Evolutionary conservation across 108 stramenopile genomes (phyloP).

Genomic region (Cylindrotheca fusiformis): DNA sequence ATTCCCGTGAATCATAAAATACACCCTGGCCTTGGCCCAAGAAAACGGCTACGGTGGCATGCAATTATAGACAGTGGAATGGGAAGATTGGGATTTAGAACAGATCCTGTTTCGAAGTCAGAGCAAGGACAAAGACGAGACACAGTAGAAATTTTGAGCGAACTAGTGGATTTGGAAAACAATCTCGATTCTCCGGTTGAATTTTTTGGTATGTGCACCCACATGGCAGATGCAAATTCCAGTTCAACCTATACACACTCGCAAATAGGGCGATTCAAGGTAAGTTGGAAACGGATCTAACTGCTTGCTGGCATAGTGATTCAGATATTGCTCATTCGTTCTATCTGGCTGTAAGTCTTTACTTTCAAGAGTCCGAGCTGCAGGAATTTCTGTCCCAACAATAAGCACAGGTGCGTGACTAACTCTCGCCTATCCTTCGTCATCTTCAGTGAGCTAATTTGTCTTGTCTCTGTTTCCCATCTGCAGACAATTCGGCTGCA

Average conservation of each 20-base stretch:
- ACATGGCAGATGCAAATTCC: slow-evolving; percentile 78
- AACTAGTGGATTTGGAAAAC: slow-evolving; percentile 50
- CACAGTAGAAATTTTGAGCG: slow-evolving; percentile 55
- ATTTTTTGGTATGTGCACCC: slow-evolving; percentile 76
- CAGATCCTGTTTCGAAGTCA: slow-evolving; percentile 29
- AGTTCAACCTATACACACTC: slow-evolving; percentile 50
- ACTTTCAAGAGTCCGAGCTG: slow-evolving; percentile 48
- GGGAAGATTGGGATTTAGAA: slow-evolving; percentile 67
- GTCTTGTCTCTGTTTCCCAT: neutral
- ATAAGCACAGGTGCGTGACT: slow-evolving; percentile 21
- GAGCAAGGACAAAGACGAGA: slow-evolving; percentile 37
- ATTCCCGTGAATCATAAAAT: slow-evolving; percentile 21
- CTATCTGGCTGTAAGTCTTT: too few relatives aligned
- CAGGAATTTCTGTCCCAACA: slow-evolving; percentile 57
- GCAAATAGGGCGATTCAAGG: slow-evolving; percentile 56
- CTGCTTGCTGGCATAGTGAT: too few relatives aligned
- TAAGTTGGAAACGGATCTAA: neutral
- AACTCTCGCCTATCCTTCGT: too few relatives aligned
- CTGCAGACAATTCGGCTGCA: slow-evolving; percentile 57
- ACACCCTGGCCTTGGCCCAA: neutral
- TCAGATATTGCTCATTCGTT: too few relatives aligned
- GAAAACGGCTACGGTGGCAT: slow-evolving; percentile 61
- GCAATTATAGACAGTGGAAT: slow-evolving; percentile 69
- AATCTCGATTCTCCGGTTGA: slow-evolving; percentile 50
- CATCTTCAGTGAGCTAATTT: too few relatives aligned